These are phyloP conservation scores for Colletotrichum liaoningense DNA, from an alignment of 2,329 filamentous ascomycete genomes.

Conservation along the genomic window DNA sequence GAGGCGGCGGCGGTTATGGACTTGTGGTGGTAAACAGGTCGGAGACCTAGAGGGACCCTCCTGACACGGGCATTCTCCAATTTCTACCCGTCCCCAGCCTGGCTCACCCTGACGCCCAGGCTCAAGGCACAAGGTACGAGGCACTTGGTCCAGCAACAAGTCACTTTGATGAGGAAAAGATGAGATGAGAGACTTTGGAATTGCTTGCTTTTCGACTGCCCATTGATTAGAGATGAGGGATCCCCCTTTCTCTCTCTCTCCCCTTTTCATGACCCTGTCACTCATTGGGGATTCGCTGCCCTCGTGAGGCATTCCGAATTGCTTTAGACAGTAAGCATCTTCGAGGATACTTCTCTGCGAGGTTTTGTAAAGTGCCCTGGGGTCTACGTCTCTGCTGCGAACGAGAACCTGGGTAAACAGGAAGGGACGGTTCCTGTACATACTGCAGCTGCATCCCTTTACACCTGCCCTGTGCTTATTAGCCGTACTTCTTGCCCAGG, in stretches of 20 bases:
- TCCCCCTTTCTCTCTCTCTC: neutral
- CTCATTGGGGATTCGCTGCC: neutral
- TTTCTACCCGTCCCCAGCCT: neutral
- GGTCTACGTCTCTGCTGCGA: neutral
- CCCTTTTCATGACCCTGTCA: conserved; percentile 1
- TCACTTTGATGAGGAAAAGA: neutral
- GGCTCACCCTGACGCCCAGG: neutral
- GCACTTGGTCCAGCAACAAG: neutral
- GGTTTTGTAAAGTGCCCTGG: neutral
- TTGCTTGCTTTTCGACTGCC: neutral
- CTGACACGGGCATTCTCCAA: conserved; percentile 3
- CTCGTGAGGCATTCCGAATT: neutral
- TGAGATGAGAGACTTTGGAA: neutral
- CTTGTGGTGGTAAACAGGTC: neutral
- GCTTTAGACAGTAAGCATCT: neutral
- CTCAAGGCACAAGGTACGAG: neutral
- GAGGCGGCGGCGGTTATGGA: neutral
- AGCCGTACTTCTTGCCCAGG: neutral
- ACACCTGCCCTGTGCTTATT: neutral
- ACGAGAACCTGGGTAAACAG: too few species aligned
- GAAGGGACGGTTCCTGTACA: neutral
- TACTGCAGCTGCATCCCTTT: neutral
- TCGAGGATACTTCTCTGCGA: neutral
- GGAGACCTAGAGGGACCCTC: neutral
- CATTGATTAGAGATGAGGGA: neutral